Evolutionary conservation across 2,329 filamentous ascomycete species (phyloP).

Genomic region (Thelonectria olida): DNA sequence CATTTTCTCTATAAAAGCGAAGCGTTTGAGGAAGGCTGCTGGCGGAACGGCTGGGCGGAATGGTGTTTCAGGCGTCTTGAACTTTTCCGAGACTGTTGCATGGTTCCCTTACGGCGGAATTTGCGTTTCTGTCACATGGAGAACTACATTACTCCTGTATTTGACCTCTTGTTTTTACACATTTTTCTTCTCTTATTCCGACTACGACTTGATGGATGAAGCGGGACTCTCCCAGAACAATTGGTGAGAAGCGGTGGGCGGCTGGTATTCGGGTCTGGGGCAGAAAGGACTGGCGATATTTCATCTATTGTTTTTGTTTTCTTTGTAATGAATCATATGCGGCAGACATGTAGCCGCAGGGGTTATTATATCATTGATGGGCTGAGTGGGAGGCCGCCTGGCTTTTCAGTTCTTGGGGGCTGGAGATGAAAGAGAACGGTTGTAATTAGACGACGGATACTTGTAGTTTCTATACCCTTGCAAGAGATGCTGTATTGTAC

Average conservation of each 20-base stretch:
- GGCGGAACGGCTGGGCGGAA: constrained; percentile 32
- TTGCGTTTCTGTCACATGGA: constrained; percentile 29
- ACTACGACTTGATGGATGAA: constrained; percentile 28
- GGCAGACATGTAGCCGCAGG: constrained; percentile 35
- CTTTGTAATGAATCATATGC: constrained; percentile 49
- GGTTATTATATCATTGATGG: constrained; percentile 27
- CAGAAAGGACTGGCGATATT: constrained; percentile 28
- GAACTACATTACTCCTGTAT: constrained; percentile 31
- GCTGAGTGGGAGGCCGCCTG: constrained; percentile 16
- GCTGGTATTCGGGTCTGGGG: not conserved
- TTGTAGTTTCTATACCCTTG: constrained; percentile 42
- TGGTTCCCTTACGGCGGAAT: constrained; percentile 30
- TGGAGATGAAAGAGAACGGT: constrained; percentile 30
- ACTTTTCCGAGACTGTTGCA: constrained; percentile 38
- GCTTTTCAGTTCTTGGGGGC: constrained; percentile 13
- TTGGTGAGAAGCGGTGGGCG: constrained; percentile 17
- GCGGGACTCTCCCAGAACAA: constrained; percentile 18
- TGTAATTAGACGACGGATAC: constrained; percentile 48
- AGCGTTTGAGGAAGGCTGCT: constrained; percentile 32
- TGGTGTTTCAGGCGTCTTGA: constrained; percentile 45
- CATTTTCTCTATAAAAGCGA: constrained; percentile 40
- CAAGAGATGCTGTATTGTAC: constrained; percentile 38
- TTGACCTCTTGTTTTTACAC: constrained; percentile 27
- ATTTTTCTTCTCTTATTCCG: constrained; percentile 26
- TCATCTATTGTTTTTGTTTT: constrained; percentile 34